Conservation (phyloP, 352 stramenopile species). For the Phytophthora tubulina region DNA sequence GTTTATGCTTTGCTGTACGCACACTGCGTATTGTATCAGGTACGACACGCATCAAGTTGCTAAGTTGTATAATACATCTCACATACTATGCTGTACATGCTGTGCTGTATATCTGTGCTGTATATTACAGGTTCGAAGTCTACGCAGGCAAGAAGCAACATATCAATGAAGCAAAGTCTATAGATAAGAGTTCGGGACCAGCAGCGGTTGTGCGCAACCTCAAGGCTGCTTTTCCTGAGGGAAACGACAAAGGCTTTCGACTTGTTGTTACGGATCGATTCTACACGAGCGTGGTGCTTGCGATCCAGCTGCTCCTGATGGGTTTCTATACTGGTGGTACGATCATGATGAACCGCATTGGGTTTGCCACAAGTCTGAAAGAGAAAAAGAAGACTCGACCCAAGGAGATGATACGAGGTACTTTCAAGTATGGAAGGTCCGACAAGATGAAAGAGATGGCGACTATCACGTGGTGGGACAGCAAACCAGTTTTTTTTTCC, state of each 20-base stretch:
- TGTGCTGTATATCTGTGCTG: not conserved
- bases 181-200: conserved; percentile 2
- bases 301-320: not conserved
- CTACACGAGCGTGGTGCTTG: conserved; percentile 13
- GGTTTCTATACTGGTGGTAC: conserved; percentile 2
- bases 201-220: conserved; percentile 9
- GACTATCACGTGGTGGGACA: conserved; percentile 8
- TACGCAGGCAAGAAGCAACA: conserved; percentile 11
- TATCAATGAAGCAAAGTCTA: not conserved
- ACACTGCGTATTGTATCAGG: not conserved
- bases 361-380: not conserved
- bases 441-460: not conserved
- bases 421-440: conserved; percentile 2
- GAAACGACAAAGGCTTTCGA: conserved; percentile 5
- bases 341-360: conserved; percentile 10
- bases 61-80: conserved; percentile 1
- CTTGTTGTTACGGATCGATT: conserved; percentile 10
- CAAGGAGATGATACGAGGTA: not conserved
- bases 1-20: not conserved
- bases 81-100: not conserved
- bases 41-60: not conserved
- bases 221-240: not conserved
- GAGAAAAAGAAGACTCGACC: not conserved
- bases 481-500: not conserved
- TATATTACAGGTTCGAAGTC: not conserved